phyloP scores from a whole-genome alignment of 1,284 basidiomycete genomes.

The Cyathus olla region DNA sequence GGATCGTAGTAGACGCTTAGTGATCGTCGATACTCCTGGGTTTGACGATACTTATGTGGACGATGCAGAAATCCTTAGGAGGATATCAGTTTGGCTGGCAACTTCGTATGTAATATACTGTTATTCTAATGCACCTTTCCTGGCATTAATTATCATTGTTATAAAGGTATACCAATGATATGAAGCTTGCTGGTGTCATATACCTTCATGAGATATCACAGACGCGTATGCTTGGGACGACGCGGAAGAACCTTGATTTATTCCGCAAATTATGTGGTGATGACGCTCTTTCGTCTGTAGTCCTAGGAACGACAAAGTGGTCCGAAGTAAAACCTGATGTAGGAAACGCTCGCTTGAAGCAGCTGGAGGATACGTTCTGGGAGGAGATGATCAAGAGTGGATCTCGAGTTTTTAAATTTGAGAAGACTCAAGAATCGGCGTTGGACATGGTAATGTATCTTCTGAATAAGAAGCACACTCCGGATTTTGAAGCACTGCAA shows the following conservation, averaged over 20 bases:
- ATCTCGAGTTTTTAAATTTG: neutral
- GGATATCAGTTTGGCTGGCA: neutral
- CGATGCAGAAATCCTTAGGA: neutral
- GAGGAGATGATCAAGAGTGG: neutral
- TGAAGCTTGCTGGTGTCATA: neutral
- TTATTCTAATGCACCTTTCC: no score
- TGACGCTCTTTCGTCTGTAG: neutral
- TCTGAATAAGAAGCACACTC: neutral
- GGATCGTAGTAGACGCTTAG: neutral
- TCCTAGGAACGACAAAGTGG: constrained; percentile 1
- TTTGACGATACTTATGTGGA: constrained; percentile 1
- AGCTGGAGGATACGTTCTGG: neutral
- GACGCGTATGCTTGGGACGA: neutral
- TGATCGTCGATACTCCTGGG: neutral
- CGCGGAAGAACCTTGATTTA: neutral
- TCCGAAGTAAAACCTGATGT: neutral
- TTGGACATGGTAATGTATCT: neutral
- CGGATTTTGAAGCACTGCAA: neutral
- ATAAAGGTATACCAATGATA: neutral
- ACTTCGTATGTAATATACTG: neutral
- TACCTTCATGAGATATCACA: constrained; percentile 1
- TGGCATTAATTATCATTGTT: no score
- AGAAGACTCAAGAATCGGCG: neutral
- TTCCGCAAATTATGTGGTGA: neutral
- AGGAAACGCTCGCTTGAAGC: neutral